Evolutionary conservation across 768 basidiomycete species (phyloP).

Genomic region (Dentipellis sp.): DNA sequence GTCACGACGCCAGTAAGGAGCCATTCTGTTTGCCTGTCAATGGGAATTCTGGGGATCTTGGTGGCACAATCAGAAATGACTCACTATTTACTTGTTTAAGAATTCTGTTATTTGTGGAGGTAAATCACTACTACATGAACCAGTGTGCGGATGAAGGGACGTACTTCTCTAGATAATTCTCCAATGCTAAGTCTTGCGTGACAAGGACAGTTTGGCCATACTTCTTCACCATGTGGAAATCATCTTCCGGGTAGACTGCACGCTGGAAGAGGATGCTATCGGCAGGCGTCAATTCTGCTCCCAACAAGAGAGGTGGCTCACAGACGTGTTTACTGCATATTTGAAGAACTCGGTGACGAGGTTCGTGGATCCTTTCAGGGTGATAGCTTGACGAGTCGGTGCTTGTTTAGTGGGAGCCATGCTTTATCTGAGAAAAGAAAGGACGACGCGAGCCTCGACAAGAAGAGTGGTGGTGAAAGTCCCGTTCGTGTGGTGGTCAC

Average conservation of each 20-base stretch:
- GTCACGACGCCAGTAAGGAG: conserved; percentile 86
- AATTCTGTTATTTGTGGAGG: conserved; percentile 43
- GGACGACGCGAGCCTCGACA: no score
- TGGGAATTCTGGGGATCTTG: conserved; percentile 7
- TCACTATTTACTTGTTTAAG: conserved; percentile 86
- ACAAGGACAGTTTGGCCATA: conserved; percentile 95
- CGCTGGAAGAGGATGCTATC: conserved; percentile 90
- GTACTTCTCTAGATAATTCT: conserved; percentile 85
- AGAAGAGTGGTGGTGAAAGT: not conserved
- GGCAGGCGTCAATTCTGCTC: not conserved
- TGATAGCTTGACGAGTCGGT: conserved; percentile 66
- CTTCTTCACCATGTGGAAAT: conserved; percentile 99
- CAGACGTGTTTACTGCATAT: conserved; percentile 95
- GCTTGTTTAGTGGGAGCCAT: conserved; percentile 38
- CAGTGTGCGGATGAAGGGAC: conserved; percentile 4
- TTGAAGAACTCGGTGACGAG: conserved; percentile 99
- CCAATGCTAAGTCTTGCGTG: conserved; percentile 86
- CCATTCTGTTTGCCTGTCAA: conserved; percentile 57
- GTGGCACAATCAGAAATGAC: conserved; percentile 18
- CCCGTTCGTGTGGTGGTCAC: not conserved
- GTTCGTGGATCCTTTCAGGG: conserved; percentile 88
- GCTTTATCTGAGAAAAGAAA: not conserved
- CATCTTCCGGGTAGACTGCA: conserved; percentile 94
- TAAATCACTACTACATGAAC: not conserved
- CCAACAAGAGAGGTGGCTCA: conserved; percentile 9